These are phyloP conservation scores for Globisporangium ultimum DNA, from an alignment of 352 stramenopile species.

Conservation along the genomic window DNA sequence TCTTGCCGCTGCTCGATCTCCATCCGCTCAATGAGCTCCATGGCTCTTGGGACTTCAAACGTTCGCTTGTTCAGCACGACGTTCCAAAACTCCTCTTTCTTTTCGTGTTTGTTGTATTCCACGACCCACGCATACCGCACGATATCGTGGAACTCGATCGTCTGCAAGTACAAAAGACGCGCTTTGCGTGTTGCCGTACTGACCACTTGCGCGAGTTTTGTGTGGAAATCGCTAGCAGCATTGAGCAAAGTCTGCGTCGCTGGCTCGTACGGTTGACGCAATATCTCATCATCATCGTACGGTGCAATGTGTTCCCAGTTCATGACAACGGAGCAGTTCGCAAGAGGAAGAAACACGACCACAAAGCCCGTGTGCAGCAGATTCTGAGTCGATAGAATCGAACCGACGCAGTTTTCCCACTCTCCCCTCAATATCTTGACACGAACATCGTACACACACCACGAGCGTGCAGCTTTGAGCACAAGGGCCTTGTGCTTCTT, in stretches of 20 bases:
- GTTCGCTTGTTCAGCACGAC: slow-evolving; percentile 68
- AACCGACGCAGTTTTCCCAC: slow-evolving; percentile 43
- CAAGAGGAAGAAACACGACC: slow-evolving; percentile 51
- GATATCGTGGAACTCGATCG: slow-evolving; percentile 66
- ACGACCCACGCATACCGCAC: slow-evolving; percentile 64
- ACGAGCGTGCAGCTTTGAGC: slow-evolving; percentile 36
- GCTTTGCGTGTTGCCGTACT: slow-evolving; percentile 30
- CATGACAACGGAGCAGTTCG: slow-evolving; percentile 54
- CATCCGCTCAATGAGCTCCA: slow-evolving; percentile 61
- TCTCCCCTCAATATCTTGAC: slow-evolving; percentile 47
- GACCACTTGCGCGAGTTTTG: slow-evolving; percentile 30
- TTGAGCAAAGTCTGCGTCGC: slow-evolving; percentile 25
- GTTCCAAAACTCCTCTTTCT: slow-evolving; percentile 71
- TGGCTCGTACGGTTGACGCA: slow-evolving; percentile 40
- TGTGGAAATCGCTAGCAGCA: slow-evolving; percentile 32
- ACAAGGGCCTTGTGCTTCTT: slow-evolving; percentile 29
- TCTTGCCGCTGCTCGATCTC: slow-evolving; percentile 43
- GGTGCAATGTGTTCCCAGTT: slow-evolving; percentile 50
- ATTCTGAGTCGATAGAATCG: slow-evolving; percentile 65
- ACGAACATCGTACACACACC: slow-evolving; percentile 46
- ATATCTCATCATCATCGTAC: slow-evolving; percentile 38
- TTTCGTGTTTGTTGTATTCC: slow-evolving; percentile 50
- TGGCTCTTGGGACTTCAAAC: slow-evolving; percentile 41
- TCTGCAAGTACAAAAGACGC: slow-evolving; percentile 59
- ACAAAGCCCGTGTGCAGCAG: slow-evolving; percentile 54